These are phyloP conservation scores for Plantago coronopus DNA, from an alignment of 305 asterid species.

Conservation along the genomic window DNA sequence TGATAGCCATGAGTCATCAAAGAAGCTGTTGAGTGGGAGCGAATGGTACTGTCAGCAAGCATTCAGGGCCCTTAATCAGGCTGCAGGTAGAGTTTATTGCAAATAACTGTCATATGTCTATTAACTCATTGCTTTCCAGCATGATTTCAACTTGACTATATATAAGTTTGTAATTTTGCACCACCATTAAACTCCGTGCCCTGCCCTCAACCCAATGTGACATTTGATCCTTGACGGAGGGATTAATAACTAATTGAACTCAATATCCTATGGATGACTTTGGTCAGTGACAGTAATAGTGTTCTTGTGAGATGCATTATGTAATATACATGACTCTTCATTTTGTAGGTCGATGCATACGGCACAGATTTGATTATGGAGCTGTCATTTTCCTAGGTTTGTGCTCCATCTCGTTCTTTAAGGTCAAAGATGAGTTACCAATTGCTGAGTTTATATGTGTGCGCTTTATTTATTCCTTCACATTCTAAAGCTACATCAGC, in stretches of 20 bases:
- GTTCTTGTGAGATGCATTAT: neutral
- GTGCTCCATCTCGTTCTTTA: slow-evolving; percentile 21
- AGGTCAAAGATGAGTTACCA: slow-evolving; percentile 12
- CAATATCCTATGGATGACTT: too few species aligned
- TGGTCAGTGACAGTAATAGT: neutral
- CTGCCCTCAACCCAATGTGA: too few species aligned
- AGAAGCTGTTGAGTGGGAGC: slow-evolving; percentile 76
- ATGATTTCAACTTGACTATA: slow-evolving; percentile 1
- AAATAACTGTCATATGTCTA: neutral
- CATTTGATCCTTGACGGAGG: too few species aligned
- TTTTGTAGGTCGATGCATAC: slow-evolving; percentile 90
- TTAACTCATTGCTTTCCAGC: neutral
- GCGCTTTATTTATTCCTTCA: neutral
- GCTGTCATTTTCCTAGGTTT: slow-evolving; percentile 91
- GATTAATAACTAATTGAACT: neutral
- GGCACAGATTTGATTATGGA: slow-evolving; percentile 92
- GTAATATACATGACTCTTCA: slow-evolving; percentile 18
- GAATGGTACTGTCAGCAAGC: slow-evolving; percentile 99
- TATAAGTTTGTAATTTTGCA: too few species aligned
- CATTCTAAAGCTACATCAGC: slow-evolving; percentile 5
- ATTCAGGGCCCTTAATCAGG: slow-evolving; percentile 97
- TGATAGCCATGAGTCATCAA: slow-evolving; percentile 57
- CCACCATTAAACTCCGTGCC: too few species aligned
- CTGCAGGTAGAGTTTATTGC: slow-evolving; percentile 57
- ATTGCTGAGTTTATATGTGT: slow-evolving; percentile 6